Evolutionary conservation across 139 green algal species (phyloP).

Genomic region (Limnomonas spitsbergensis): DNA sequence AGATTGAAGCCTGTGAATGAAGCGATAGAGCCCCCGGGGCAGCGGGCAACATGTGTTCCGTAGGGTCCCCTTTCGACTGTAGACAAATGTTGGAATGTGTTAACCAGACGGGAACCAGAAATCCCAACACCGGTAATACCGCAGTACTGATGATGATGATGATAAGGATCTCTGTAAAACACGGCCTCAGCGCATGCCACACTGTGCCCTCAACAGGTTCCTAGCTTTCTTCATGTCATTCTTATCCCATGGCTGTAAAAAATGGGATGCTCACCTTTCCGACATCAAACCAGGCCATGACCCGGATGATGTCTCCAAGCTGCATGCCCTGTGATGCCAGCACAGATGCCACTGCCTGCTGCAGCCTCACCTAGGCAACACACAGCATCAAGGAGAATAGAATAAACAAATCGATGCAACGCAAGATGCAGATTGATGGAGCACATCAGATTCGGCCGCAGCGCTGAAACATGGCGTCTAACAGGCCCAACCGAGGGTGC

Average conservation of each 20-base stretch:
- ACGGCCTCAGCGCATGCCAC: background rate
- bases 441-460: too few relatives aligned
- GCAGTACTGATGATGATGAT: background rate
- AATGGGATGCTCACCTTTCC: background rate
- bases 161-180: background rate
- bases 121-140: background rate
- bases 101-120: background rate
- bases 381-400: background rate
- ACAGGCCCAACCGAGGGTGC: too few relatives aligned
- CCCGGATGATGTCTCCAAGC: background rate
- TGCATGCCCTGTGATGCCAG: background rate
- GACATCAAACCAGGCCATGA: constrained; percentile 7
- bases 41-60: too few relatives aligned
- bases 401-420: background rate
- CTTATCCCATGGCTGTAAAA: too few relatives aligned
- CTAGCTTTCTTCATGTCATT: too few relatives aligned
- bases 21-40: too few relatives aligned
- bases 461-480: too few relatives aligned
- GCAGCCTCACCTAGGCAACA: background rate
- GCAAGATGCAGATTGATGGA: too few relatives aligned
- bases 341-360: background rate
- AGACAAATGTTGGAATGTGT: background rate
- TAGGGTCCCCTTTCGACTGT: too few relatives aligned
- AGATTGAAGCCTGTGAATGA: too few relatives aligned
- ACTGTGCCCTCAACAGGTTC: background rate